Conservation (phyloP, 345 rosid species). For the Populus davidiana region DNA sequence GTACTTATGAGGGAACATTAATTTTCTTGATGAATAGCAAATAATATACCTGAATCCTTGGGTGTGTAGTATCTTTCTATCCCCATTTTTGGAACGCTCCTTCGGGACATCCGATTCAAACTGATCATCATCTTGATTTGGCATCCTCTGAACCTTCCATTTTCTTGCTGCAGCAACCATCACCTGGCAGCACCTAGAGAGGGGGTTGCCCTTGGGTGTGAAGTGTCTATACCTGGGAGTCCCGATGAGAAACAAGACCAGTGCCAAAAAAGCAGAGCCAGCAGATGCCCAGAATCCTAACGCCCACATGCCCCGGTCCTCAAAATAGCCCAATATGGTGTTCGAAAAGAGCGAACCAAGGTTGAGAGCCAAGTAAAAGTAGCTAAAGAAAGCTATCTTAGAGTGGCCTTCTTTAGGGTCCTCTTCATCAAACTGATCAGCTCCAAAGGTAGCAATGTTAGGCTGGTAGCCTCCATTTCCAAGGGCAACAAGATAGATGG, state of each 20-base stretch:
- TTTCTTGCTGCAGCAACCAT: slow-evolving; percentile 21
- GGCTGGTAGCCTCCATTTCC: slow-evolving; percentile 36
- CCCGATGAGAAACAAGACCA: slow-evolving; percentile 20
- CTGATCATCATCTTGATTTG: background rate
- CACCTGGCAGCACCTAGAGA: slow-evolving; percentile 27
- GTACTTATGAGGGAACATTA: too few relatives aligned
- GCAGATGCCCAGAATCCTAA: slow-evolving; percentile 30
- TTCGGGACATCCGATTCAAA: slow-evolving; percentile 5
- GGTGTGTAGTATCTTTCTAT: slow-evolving; percentile 16
- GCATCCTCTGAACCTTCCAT: background rate
- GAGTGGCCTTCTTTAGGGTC: slow-evolving; percentile 13
- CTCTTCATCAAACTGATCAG: slow-evolving; percentile 25
- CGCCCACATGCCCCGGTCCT: slow-evolving; percentile 31
- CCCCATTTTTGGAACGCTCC: background rate
- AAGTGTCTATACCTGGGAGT: slow-evolving; percentile 26
- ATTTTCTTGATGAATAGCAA: too few relatives aligned
- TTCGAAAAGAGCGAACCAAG: slow-evolving; percentile 37
- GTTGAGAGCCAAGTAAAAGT: slow-evolving; percentile 30
- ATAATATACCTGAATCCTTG: slow-evolving; percentile 19
- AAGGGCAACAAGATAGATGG: slow-evolving; percentile 27
- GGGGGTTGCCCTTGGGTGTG: slow-evolving; percentile 25
- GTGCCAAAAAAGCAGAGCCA: slow-evolving; percentile 19
- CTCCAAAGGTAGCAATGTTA: slow-evolving; percentile 29
- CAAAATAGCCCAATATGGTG: slow-evolving; percentile 27
- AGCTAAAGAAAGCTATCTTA: slow-evolving; percentile 31